Base-by-base conservation (phyloP, 1,284 basidiomycete genomes). In the Inonotus hispidus region DNA sequence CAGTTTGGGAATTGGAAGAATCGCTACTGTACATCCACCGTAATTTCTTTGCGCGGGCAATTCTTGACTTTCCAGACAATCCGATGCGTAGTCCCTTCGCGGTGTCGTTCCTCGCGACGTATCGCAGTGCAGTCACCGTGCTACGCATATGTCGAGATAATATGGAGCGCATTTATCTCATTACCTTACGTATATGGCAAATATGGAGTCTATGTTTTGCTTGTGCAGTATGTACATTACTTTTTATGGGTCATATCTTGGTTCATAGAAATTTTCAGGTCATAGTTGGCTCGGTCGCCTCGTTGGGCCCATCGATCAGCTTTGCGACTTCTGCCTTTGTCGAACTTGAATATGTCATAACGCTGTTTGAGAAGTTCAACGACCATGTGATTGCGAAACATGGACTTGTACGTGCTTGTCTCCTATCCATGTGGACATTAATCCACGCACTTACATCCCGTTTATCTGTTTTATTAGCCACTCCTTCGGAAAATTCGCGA, bases 251-350 rank as follows among this genome's bases (percentile, higher is more conserved):
- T 13, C 21, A 21, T 8, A 35, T 54, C 37, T 39, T 14, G 13
- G 14, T 2, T 27, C 11, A 23, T 7, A 10, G 46, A 49, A 23
- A 14, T 21, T 25, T 32, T 39, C 39, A 63, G 62, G 45, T 64
- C 43, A 63, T 67, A 52, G 55, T 66, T 2, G 66, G 65, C 19
- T 63, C 66, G 1, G 61, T 67, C 23, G 64, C 62, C 13, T 57
- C 58, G 2, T 38, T 63, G 19, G 59, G 63, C 25, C 61, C 66
- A 2, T 52, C 57, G 10, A 53, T 59, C 45, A 61, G 56, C 21
- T 57, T 67, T 7, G 64, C 66, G 0, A 47, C 63, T 6, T 45
- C 64, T 5, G 65, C 66, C 3, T 63, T 60, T 46, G 35, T 62
- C 38, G 61, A 63, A 35, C 52, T 67, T 13, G 63, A 65, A 21